phyloP scores from a whole-genome alignment of 1,139 yeast species.

The Candida sanyaensis region DNA sequence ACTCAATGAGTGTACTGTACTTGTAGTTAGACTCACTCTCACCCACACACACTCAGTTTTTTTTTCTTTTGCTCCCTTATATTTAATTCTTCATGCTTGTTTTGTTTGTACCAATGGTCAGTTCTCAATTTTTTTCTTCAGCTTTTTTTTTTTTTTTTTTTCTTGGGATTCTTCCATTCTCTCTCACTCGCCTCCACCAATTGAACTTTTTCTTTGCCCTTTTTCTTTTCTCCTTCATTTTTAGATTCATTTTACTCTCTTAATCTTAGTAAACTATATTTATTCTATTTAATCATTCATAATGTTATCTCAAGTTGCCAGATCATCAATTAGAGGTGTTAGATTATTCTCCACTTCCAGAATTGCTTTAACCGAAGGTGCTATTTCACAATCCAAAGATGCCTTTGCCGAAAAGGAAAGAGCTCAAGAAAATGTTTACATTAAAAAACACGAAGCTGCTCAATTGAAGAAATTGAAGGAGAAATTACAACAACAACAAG shows the following conservation, averaged over 20 bases:
- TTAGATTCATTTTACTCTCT: not conserved
- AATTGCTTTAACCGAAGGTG: slow-evolving; percentile 29
- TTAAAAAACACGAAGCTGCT: slow-evolving; percentile 50
- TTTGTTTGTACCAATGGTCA: too few species aligned
- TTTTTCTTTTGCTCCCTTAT: too few species aligned
- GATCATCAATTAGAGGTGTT: slow-evolving; percentile 28
- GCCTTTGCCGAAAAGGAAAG: slow-evolving; percentile 46
- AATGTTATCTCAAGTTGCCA: slow-evolving; percentile 35
- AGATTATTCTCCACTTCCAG: slow-evolving; percentile 45
- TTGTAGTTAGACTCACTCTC: too few species aligned
- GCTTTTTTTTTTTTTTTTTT: not conserved
- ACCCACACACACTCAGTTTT: too few species aligned
- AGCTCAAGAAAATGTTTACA: slow-evolving; percentile 46
- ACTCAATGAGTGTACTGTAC: too few species aligned
- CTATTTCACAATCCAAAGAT: slow-evolving; percentile 27
- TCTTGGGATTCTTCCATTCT: not conserved
- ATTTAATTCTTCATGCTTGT: too few species aligned
- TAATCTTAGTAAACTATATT: not conserved
- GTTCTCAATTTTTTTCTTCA: not conserved
- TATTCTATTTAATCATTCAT: not conserved
- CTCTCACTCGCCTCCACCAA: not conserved
- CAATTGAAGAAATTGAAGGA: slow-evolving; percentile 50
- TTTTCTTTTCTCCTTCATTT: not conserved
- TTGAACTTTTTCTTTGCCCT: not conserved
- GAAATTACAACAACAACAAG: slow-evolving; percentile 47